These are phyloP conservation scores for Penicillium sumatraense DNA, from an alignment of 2,329 filamentous ascomycete genomes.

Conservation along the genomic window DNA sequence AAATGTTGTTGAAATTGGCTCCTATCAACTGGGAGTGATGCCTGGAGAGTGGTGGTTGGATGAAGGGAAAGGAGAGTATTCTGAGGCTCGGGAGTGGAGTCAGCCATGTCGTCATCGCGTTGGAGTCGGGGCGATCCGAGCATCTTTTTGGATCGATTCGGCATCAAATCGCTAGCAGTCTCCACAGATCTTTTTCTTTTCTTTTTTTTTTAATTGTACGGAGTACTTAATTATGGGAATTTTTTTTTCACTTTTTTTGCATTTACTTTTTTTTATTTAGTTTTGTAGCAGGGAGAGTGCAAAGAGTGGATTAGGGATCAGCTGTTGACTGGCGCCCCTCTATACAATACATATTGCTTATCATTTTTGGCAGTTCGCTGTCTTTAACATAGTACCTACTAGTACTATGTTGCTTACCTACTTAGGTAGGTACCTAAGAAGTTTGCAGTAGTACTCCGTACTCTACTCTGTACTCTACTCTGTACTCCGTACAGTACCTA, in stretches of 20 bases:
- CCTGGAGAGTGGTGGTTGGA: neutral
- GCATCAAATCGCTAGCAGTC: neutral
- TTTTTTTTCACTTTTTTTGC: too few relatives aligned
- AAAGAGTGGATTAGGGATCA: too few relatives aligned
- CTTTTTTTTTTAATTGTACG: too few relatives aligned
- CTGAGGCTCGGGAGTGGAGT: slow-evolving; percentile 25
- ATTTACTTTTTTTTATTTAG: too few relatives aligned
- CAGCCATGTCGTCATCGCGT: slow-evolving; percentile 24
- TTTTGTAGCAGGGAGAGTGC: too few relatives aligned
- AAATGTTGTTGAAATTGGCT: neutral
- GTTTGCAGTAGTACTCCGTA: neutral
- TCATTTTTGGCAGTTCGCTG: too few relatives aligned
- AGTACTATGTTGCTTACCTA: too few relatives aligned
- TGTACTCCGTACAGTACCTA: neutral
- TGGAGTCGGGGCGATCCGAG: slow-evolving; percentile 19
- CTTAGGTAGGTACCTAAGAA: too few relatives aligned
- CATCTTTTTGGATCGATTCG: slow-evolving; percentile 11
- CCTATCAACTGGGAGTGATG: neutral
- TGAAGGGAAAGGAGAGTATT: neutral
- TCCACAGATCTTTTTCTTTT: neutral
- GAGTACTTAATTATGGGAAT: too few relatives aligned
- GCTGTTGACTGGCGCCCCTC: too few relatives aligned
- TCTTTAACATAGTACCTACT: too few relatives aligned
- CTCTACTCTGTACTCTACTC: neutral
- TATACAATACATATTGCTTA: too few relatives aligned